A percentile compares a stretch with the other conserved stretches of the same genome.
These are phyloP conservation scores for Cladophialophora immunda DNA, from an alignment of 2,329 filamentous ascomycete species.

Conservation along the genomic window DNA sequence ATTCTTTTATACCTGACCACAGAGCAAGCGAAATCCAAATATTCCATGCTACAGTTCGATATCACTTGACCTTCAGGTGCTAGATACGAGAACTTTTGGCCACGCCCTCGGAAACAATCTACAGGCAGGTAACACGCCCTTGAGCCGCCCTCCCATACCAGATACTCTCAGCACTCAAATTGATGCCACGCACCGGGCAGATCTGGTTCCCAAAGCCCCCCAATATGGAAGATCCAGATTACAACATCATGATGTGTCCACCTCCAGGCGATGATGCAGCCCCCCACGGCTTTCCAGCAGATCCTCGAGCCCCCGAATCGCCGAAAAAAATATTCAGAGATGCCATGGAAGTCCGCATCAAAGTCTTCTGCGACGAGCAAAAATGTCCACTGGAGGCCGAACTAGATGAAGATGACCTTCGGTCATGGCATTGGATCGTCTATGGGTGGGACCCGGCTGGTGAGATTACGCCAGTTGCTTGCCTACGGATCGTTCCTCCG, in stretches of 20 bases:
- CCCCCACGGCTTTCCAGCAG: conserved; percentile 39
- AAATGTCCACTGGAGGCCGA: conserved; percentile 70
- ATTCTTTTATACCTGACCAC: neutral
- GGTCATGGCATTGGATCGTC: conserved; percentile 87
- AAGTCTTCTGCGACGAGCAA: conserved; percentile 68
- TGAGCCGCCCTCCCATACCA: too few relatives aligned
- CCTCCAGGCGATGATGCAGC: conserved; percentile 37
- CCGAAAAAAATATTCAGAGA: conserved; percentile 66
- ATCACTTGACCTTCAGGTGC: too few relatives aligned
- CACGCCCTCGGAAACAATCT: too few relatives aligned
- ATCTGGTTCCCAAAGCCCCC: neutral
- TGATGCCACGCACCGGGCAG: too few relatives aligned
- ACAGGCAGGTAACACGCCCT: too few relatives aligned
- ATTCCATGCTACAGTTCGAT: too few relatives aligned
- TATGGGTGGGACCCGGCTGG: too few relatives aligned
- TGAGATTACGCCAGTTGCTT: conserved; percentile 68
- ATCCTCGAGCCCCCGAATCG: conserved; percentile 31
- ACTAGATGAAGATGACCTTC: conserved; percentile 79
- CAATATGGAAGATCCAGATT: conserved; percentile 15
- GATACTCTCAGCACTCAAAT: too few relatives aligned
- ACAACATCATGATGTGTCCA: conserved; percentile 29
- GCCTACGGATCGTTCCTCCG: conserved; percentile 81
- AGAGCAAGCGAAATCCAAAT: too few relatives aligned
- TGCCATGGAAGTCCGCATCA: conserved; percentile 65
- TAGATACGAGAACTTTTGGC: too few relatives aligned